Conservation (phyloP, 768 basidiomycete species). For the Tricholoma furcatifolium region DNA sequence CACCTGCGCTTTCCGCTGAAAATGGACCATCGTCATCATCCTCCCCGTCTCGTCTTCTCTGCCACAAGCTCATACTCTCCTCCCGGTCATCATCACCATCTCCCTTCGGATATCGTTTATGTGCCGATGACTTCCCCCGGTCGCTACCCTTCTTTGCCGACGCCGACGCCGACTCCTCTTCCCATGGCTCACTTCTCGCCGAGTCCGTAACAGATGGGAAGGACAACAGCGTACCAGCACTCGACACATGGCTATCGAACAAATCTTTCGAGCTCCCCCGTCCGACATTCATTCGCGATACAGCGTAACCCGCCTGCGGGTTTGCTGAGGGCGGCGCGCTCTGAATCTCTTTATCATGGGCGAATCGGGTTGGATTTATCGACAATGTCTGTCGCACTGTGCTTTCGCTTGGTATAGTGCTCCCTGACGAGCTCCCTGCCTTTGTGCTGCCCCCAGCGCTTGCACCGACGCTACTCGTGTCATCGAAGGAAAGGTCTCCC, state of each 20-base stretch:
- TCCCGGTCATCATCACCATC: conserved; percentile 54
- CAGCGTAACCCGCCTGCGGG: conserved; percentile 26
- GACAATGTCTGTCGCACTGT: conserved; percentile 27
- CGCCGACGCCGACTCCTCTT: conserved; percentile 27
- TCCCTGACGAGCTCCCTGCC: conserved; percentile 8
- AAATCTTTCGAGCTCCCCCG: conserved; percentile 38
- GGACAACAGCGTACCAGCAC: conserved; percentile 36
- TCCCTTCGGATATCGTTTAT: conserved; percentile 49
- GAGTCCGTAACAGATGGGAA: conserved; percentile 58
- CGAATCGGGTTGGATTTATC: conserved; percentile 28
- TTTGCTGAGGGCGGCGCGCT: conserved; percentile 47
- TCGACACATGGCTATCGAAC: conserved; percentile 26
- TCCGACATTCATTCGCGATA: conserved; percentile 14
- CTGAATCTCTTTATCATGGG: conserved; percentile 32
- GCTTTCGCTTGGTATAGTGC: conserved; percentile 3
- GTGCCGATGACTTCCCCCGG: conserved; percentile 33
- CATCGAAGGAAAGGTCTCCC: conserved; percentile 9
- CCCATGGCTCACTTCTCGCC: conserved; percentile 39
- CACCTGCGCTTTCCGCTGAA: conserved; percentile 2
- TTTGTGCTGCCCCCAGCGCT: conserved; percentile 13
- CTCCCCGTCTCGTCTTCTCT: conserved; percentile 22
- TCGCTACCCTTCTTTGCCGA: conserved; percentile 22
- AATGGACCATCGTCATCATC: conserved; percentile 13
- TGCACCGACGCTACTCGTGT: conserved; percentile 13
- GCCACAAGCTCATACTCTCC: conserved; percentile 60